Evolutionary conservation across 2,329 filamentous ascomycete species (phyloP), one percentile per base, ranked within the genome.

Genomic region (Neonectria magnoliae): DNA sequence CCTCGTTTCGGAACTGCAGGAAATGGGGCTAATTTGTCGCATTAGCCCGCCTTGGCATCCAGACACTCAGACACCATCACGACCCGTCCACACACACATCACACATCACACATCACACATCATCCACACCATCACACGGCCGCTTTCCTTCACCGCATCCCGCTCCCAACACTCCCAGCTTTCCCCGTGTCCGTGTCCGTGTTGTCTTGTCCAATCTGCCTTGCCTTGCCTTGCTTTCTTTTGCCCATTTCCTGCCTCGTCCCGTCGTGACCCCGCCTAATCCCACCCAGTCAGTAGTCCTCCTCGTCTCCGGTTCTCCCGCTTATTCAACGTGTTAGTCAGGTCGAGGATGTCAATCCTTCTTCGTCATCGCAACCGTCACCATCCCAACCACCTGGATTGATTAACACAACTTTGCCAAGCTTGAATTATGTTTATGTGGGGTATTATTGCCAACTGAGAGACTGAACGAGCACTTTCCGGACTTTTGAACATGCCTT

Each of bases 11-110:
- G 18, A 60, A 29, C 45, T 51, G 57, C 62, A 56, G 36, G 41
- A 71, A 71, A 71, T 62, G 71, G 64, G 71, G 65, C 70, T 73
- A 73, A 73, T 72, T 65, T 65, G 62, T 44, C 55, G 14, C 56
- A 62, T 63, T 71, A 68, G 66, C 59, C 68, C 54, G 31, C 64
- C 52, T 53, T 52, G 33, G 20, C 58, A 41, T 41, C 57, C 33
- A 38, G 41, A 42, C 33, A 38, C 57, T 48, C 36, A 38, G 57
- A 62, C 59, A 25, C 59, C 41, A 45, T 31, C 59, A 48, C 25
- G 52, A 50, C 52, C 57, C 41, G 20, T 36, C 33, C 31, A 42
- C 14, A 22, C 38, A 58, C 48, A 33, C 36, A 18, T 41, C 51
- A 41, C n/a, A 20, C 50, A 33, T 51, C 47, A 51, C 47, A 33